phyloP scores from a whole-genome alignment of 2,329 filamentous ascomycete species.

The Cryphonectria radicalis region DNA sequence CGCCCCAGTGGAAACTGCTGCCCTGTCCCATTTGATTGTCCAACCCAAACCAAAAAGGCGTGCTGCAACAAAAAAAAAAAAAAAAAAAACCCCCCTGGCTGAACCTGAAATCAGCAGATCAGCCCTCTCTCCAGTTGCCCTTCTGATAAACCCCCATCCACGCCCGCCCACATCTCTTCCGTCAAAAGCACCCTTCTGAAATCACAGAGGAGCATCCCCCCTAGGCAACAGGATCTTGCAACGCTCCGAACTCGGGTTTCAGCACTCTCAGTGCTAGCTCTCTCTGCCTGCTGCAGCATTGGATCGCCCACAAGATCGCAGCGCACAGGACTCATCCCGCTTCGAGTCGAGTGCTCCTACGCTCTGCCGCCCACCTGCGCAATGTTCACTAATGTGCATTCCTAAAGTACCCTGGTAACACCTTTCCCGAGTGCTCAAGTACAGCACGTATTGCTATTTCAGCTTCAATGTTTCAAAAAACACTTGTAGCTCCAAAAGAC shows the following conservation, averaged over 20 bases:
- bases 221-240: background rate
- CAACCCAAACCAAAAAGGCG: background rate
- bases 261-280: slow-evolving; percentile 6
- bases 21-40: background rate
- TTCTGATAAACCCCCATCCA: slow-evolving; percentile 4
- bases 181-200: background rate
- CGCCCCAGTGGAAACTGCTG: slow-evolving; percentile 9
- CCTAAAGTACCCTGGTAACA: background rate
- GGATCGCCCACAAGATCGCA: background rate
- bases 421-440: background rate
- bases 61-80: background rate
- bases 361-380: background rate
- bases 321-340: background rate
- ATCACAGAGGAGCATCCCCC: background rate
- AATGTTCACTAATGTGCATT: background rate
- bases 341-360: background rate
- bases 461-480: background rate
- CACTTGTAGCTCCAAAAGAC: background rate
- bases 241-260: slow-evolving; percentile 10
- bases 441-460: background rate
- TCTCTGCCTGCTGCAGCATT: background rate
- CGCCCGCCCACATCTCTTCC: background rate
- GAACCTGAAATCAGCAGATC: slow-evolving; percentile 9
- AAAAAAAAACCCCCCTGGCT: background rate
- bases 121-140: slow-evolving; percentile 1